These are phyloP conservation scores for Ophiognomonia clavigignenti-juglandacearum DNA, from an alignment of 2,329 filamentous ascomycete genomes.

Conservation along the genomic window DNA sequence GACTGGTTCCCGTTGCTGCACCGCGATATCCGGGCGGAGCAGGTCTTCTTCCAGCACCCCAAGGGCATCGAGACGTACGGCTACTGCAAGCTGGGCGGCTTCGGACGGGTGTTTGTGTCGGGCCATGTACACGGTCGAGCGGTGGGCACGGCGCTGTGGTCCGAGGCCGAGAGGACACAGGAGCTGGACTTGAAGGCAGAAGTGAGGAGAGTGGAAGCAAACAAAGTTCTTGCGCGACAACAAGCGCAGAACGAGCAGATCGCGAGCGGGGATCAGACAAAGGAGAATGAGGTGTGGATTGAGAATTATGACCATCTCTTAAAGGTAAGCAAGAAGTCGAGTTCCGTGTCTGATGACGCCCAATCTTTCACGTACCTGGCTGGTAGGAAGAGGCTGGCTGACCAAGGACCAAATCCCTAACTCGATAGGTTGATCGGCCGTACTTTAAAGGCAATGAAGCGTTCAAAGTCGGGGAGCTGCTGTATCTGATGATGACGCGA, in stretches of 20 bases:
- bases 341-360: too few species aligned
- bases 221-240: not conserved
- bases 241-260: not conserved
- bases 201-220: conserved; percentile 13
- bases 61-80: conserved; percentile 46
- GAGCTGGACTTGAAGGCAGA: conserved; percentile 18
- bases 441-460: conserved; percentile 35
- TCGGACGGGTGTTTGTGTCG: conserved; percentile 35
- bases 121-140: conserved; percentile 24
- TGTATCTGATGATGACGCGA: conserved; percentile 39
- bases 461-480: conserved; percentile 30
- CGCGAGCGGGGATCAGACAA: too few species aligned
- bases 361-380: too few species aligned
- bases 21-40: conserved; percentile 38
- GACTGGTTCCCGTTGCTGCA: conserved; percentile 49
- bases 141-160: conserved; percentile 19
- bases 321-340: too few species aligned
- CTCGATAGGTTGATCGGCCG: conserved; percentile 22
- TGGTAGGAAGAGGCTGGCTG: too few species aligned
- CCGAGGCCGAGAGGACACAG: conserved; percentile 11
- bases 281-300: too few species aligned
- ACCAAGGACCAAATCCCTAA: not conserved
- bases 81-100: conserved; percentile 48
- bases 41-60: conserved; percentile 47
- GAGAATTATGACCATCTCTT: too few species aligned